Conservation (phyloP, 805 yeast species). For the Phaffomyces antillensis region DNA sequence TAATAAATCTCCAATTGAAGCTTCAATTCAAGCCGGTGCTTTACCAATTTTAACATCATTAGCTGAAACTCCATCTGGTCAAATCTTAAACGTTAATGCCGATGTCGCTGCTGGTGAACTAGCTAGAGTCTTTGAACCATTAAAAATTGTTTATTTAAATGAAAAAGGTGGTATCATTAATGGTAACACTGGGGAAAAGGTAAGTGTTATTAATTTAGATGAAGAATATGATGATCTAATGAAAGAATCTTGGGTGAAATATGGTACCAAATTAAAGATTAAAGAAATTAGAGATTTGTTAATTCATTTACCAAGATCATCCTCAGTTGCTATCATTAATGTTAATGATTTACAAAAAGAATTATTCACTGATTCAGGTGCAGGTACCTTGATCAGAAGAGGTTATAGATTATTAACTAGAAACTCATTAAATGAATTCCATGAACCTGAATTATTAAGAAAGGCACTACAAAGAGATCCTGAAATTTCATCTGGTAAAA, state of each 20-base stretch:
- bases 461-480: constrained; percentile 70
- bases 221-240: constrained; percentile 89
- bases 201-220: constrained; percentile 85
- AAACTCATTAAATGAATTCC: constrained; percentile 60
- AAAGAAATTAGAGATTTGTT: constrained; percentile 93
- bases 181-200: constrained; percentile 85
- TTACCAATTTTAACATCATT: constrained; percentile 92
- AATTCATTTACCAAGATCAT: constrained; percentile 91
- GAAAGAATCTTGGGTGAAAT: constrained; percentile 96
- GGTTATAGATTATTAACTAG: constrained; percentile 83
- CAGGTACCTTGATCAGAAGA: constrained; percentile 96
- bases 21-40: constrained; percentile 93
- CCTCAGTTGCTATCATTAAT: constrained; percentile 95
- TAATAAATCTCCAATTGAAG: constrained; percentile 84
- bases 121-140: constrained; percentile 94
- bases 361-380: constrained; percentile 97
- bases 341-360: constrained; percentile 95
- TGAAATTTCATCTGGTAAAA: constrained; percentile 60
- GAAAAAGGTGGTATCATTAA: constrained; percentile 97
- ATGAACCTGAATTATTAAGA: constrained; percentile 69
- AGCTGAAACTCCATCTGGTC: constrained; percentile 96
- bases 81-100: constrained; percentile 93
- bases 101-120: constrained; percentile 99
- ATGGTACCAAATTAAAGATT: constrained; percentile 95
- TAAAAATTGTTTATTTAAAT: constrained; percentile 90